These are phyloP conservation scores for Lasiodiplodia theobromae DNA, from an alignment of 2,329 filamentous ascomycete species.

Conservation along the genomic window DNA sequence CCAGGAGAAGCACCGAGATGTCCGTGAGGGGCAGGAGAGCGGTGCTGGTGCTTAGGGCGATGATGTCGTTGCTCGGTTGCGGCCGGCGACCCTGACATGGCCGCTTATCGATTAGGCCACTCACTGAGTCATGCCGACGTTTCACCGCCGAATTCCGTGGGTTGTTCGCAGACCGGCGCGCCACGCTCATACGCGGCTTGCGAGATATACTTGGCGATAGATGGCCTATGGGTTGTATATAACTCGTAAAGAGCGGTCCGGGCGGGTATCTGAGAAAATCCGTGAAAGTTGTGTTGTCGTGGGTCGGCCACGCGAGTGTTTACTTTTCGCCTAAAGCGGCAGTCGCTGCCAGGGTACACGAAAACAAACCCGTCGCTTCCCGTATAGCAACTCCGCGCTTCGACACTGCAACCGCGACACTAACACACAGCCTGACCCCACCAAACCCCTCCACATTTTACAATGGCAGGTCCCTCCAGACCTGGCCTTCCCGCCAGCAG, in stretches of 20 bases:
- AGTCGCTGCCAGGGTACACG: conserved; percentile 12
- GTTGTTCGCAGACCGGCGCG: neutral
- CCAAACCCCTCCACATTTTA: conserved; percentile 21
- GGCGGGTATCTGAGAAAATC: neutral
- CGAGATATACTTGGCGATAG: neutral
- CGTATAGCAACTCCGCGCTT: neutral
- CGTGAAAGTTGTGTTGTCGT: neutral
- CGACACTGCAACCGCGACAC: conserved; percentile 9
- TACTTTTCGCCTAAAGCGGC: neutral
- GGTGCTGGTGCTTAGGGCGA: neutral
- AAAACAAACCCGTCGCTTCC: conserved; percentile 24
- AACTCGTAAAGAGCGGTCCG: neutral
- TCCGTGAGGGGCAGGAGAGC: neutral
- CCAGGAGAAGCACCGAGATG: neutral
- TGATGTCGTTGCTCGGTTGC: conserved; percentile 23
- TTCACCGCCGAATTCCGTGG: neutral
- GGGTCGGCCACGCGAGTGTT: neutral
- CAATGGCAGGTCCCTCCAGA: conserved; percentile 64
- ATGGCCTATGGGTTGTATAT: neutral
- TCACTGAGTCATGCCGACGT: neutral
- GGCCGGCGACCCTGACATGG: neutral
- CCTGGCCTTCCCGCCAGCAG: conserved; percentile 59
- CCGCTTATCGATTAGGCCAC: conserved; percentile 12
- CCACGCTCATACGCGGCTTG: neutral
- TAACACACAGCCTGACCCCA: neutral